Evolutionary conservation across 257 asterid genomes (phyloP).

Genomic region (Nicotiana benthamiana): DNA sequence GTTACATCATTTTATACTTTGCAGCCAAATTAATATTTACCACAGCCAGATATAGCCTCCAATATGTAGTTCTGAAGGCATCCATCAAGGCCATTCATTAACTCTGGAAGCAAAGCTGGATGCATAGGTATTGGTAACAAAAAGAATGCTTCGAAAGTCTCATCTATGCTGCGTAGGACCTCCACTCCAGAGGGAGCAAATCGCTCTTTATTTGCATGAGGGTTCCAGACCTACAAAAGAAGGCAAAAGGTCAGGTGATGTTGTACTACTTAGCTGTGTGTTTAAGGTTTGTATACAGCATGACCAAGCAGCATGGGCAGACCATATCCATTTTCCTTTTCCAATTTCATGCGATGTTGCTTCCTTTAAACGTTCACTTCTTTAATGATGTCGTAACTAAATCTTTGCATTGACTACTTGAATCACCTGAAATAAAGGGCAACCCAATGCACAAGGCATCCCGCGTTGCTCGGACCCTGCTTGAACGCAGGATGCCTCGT

Average conservation of each 20-base stretch:
- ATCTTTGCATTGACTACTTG: background rate
- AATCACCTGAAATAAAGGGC: too few species aligned
- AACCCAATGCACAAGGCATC: too few species aligned
- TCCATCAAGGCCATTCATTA: slow-evolving; percentile 58
- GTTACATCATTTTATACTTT: slow-evolving; percentile 9
- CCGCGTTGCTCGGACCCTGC: too few species aligned
- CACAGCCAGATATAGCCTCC: slow-evolving; percentile 68
- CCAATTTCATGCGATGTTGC: background rate
- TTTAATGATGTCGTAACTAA: background rate
- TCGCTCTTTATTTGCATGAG: slow-evolving; percentile 68
- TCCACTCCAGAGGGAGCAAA: slow-evolving; percentile 91
- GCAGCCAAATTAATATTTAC: slow-evolving; percentile 29
- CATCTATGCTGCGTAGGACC: slow-evolving; percentile 75
- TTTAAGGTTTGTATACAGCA: slow-evolving; percentile 1
- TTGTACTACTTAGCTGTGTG: background rate
- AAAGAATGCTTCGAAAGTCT: slow-evolving; percentile 86
- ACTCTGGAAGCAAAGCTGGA: slow-evolving; percentile 78
- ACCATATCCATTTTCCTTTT: background rate
- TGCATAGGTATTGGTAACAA: slow-evolving; percentile 88
- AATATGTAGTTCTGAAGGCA: slow-evolving; percentile 59
- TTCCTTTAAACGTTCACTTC: background rate
- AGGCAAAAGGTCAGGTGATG: background rate
- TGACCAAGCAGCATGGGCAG: background rate
- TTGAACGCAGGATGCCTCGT: too few species aligned
- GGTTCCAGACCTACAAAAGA: slow-evolving; percentile 63